phyloP scores from a whole-genome alignment of 2,329 filamentous ascomycete genomes.

The Elsinoe perseae region DNA sequence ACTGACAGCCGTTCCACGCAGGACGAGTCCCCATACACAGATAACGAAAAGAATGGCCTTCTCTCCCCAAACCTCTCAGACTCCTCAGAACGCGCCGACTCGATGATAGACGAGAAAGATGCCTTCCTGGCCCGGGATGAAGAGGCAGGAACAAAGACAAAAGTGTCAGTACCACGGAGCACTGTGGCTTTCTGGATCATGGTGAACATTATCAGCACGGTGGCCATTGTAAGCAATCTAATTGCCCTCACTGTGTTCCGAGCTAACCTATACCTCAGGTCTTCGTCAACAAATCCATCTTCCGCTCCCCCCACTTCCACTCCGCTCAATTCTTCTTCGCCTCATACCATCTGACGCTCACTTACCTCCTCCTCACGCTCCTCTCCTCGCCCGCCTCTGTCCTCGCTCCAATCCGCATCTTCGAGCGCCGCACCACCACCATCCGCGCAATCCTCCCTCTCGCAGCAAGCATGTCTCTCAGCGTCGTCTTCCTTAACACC shows the following conservation, averaged over 20 bases:
- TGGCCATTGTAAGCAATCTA: constrained; percentile 15
- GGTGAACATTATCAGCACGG: constrained; percentile 18
- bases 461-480: constrained; percentile 58
- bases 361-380: constrained; percentile 53
- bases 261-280: constrained; percentile 7
- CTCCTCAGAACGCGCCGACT: constrained; percentile 2
- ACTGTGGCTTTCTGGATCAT: constrained; percentile 17
- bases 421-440: constrained; percentile 49
- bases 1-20: neutral
- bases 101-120: constrained; percentile 13
- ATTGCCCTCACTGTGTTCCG: neutral
- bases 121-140: constrained; percentile 7
- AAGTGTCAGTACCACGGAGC: neutral
- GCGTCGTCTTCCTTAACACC: constrained; percentile 61
- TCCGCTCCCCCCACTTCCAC: constrained; percentile 16
- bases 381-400: constrained; percentile 47
- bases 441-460: constrained; percentile 55
- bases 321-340: constrained; percentile 47
- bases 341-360: constrained; percentile 60
- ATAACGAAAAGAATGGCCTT: neutral
- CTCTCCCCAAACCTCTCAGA: constrained; percentile 3
- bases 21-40: neutral
- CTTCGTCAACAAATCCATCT: constrained; percentile 20
- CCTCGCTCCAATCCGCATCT: constrained; percentile 44
- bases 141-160: neutral